These are phyloP conservation scores for Phytopythium boreale DNA, from an alignment of 352 stramenopile genomes.

Conservation along the genomic window DNA sequence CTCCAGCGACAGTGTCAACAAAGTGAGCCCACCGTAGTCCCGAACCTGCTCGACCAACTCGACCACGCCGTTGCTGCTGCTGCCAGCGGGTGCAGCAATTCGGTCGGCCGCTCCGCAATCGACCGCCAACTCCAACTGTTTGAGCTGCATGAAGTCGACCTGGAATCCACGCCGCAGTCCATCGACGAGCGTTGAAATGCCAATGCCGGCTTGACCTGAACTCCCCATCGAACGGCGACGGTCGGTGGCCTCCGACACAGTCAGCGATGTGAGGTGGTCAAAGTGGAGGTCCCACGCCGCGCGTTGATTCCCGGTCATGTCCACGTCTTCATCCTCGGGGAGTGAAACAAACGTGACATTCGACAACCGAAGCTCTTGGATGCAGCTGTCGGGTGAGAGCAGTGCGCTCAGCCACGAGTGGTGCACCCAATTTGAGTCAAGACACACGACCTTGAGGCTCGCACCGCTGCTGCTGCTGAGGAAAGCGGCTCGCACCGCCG, in stretches of 20 bases:
- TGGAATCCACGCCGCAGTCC: slow-evolving; percentile 45
- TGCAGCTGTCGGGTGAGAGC: slow-evolving; percentile 44
- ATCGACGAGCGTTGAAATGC: slow-evolving; percentile 19
- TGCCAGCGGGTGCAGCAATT: too few species aligned
- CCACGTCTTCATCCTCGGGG: slow-evolving; percentile 6
- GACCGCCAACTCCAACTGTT: slow-evolving; percentile 42
- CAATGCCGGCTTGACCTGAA: background rate
- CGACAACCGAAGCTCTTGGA: slow-evolving; percentile 34
- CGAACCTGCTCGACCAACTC: slow-evolving; percentile 19
- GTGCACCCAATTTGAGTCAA: slow-evolving; percentile 53
- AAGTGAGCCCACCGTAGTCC: slow-evolving; percentile 22
- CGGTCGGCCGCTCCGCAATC: background rate
- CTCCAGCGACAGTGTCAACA: slow-evolving; percentile 9
- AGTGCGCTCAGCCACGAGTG: slow-evolving; percentile 53
- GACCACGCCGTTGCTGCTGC: slow-evolving; percentile 4
- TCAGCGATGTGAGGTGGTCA: slow-evolving; percentile 34
- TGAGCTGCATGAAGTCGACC: slow-evolving; percentile 45
- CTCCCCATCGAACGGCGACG: background rate
- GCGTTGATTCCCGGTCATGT: slow-evolving; percentile 3
- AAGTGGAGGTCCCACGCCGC: slow-evolving; percentile 51
- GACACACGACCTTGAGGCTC: slow-evolving; percentile 43
- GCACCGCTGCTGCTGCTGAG: slow-evolving; percentile 28
- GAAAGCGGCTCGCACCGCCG: slow-evolving; percentile 29
- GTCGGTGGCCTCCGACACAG: slow-evolving; percentile 24
- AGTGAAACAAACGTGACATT: slow-evolving; percentile 31